A percentile compares a stretch with the other conserved stretches of the same genome.
Conservation (phyloP, 768 basidiomycete genomes). For the Cystoderma amianthinum region DNA sequence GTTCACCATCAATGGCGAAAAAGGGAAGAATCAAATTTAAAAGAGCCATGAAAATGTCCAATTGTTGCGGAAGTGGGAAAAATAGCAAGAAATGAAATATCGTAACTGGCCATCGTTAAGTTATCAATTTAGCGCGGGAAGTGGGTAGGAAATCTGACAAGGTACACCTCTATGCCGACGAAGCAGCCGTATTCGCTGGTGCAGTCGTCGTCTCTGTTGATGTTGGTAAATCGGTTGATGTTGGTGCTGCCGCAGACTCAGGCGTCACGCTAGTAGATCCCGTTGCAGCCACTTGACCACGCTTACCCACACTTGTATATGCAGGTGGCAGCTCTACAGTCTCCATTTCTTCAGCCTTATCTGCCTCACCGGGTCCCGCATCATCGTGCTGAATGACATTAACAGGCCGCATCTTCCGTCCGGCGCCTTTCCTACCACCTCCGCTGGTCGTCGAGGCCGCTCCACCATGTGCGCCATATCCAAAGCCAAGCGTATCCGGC, state of each 20-base stretch:
- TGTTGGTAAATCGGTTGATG: background rate
- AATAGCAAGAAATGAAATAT: too few species aligned
- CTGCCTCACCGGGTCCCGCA: slow-evolving; percentile 48
- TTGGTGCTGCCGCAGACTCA: background rate
- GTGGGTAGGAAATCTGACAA: too few species aligned
- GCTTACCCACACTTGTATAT: slow-evolving; percentile 56
- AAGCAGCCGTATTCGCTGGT: slow-evolving; percentile 1
- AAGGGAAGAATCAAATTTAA: too few species aligned
- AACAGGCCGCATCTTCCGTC: slow-evolving; percentile 56
- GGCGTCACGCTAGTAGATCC: background rate
- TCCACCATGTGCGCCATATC: background rate
- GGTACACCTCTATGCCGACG: too few species aligned
- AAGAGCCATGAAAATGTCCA: too few species aligned
- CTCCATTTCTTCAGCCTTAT: slow-evolving; percentile 32
- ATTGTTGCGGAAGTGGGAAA: too few species aligned
- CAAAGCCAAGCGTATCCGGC: slow-evolving; percentile 14
- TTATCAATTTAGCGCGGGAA: too few species aligned
- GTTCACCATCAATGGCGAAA: too few species aligned
- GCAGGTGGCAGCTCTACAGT: slow-evolving; percentile 82
- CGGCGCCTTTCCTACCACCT: slow-evolving; percentile 38
- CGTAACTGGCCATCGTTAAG: too few species aligned
- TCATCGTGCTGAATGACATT: slow-evolving; percentile 86
- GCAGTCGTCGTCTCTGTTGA: slow-evolving; percentile 7
- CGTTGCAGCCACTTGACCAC: background rate
- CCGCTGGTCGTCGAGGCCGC: slow-evolving; percentile 15